phyloP scores from a whole-genome alignment of 352 stramenopile species.

The Pythium angustatum region DNA sequence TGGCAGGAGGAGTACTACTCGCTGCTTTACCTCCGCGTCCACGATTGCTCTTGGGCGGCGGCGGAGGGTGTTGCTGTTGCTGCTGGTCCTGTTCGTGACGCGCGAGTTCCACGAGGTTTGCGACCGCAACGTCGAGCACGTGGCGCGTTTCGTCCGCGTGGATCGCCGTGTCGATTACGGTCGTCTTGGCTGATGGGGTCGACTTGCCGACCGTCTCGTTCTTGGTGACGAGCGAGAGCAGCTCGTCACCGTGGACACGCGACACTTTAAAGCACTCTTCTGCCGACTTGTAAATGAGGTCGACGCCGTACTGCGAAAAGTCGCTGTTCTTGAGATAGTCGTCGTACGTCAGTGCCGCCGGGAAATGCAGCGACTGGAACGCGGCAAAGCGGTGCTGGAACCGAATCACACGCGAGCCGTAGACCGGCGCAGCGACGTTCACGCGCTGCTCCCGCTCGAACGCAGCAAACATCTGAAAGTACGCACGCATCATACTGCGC shows the following conservation, averaged over 20 bases:
- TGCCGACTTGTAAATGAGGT: conserved; percentile 81
- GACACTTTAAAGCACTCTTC: conserved; percentile 86
- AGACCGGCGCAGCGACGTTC: conserved; percentile 42
- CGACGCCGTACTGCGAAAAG: conserved; percentile 68
- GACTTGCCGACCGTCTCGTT: too few relatives aligned
- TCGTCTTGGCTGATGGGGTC: conserved; percentile 23
- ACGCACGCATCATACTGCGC: conserved; percentile 72
- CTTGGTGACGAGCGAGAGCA: conserved; percentile 29
- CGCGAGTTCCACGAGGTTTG: conserved; percentile 62
- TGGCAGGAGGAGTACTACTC: too few relatives aligned
- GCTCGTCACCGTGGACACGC: conserved; percentile 50
- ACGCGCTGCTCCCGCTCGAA: conserved; percentile 76
- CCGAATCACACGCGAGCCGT: conserved; percentile 65
- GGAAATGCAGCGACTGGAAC: conserved; percentile 76
- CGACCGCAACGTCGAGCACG: conserved; percentile 60
- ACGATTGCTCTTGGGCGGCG: conserved; percentile 17
- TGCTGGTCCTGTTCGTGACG: conserved; percentile 42
- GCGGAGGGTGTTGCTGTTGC: conserved; percentile 10
- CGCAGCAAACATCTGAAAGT: conserved; percentile 77
- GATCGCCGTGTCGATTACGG: conserved; percentile 20
- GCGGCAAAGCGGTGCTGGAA: conserved; percentile 80
- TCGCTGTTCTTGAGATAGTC: conserved; percentile 80
- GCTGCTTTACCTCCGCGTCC: too few relatives aligned
- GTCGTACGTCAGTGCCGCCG: conserved; percentile 63
- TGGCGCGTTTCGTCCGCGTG: conserved; percentile 51